These are phyloP conservation scores for Trichoderma simmonsii DNA, from an alignment of 2,329 filamentous ascomycete species.

Conservation along the genomic window DNA sequence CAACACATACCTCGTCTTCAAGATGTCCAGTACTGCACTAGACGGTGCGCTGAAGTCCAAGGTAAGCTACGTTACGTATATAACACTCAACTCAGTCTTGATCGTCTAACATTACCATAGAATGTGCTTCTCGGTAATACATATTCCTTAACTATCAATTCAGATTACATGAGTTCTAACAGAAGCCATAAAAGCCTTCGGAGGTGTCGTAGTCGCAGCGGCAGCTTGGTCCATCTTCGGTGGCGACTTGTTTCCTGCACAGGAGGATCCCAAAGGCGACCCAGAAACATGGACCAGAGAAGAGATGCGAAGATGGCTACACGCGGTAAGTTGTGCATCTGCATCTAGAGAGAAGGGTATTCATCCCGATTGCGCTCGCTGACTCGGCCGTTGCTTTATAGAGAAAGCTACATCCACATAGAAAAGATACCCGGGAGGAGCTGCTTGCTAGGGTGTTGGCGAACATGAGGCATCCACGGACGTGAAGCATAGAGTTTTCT, in stretches of 20 bases:
- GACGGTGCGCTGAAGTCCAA: constrained; percentile 69
- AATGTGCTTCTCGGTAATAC: constrained; percentile 57
- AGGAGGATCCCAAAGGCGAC: constrained; percentile 74
- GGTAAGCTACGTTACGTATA: constrained; percentile 42
- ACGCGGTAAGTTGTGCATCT: constrained; percentile 57
- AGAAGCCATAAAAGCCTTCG: constrained; percentile 57
- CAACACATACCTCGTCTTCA: constrained; percentile 22
- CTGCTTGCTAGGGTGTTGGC: constrained; percentile 45
- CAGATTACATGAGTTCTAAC: background rate
- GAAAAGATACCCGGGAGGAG: constrained; percentile 43
- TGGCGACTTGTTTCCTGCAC: constrained; percentile 73
- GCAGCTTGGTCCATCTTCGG: constrained; percentile 85
- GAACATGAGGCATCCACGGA: constrained; percentile 45
- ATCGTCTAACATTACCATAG: background rate
- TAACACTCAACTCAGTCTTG: background rate
- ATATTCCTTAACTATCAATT: background rate
- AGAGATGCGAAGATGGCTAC: constrained; percentile 78
- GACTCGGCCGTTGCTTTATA: constrained; percentile 24
- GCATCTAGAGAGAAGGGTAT: too few species aligned
- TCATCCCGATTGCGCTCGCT: background rate
- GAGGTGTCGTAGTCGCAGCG: constrained; percentile 75
- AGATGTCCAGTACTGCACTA: constrained; percentile 64
- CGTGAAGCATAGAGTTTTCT: constrained; percentile 14
- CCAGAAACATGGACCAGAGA: constrained; percentile 69
- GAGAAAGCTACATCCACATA: constrained; percentile 47